phyloP scores from a whole-genome alignment of 1,139 yeast genomes.

The Zhuliangozyma parablackwelliae region DNA sequence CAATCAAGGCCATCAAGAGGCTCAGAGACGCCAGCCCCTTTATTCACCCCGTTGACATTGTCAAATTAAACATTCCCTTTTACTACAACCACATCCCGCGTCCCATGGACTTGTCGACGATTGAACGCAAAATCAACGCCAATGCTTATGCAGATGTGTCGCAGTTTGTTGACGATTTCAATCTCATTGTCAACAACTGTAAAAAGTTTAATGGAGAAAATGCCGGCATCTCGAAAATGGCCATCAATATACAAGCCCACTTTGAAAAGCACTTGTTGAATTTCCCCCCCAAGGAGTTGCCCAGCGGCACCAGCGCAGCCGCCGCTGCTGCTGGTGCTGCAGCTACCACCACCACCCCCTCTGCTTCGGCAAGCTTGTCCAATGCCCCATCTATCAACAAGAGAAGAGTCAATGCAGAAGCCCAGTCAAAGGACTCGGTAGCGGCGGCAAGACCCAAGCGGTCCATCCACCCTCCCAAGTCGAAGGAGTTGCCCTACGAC shows the following conservation, averaged over 20 bases:
- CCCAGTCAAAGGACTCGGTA: constrained; percentile 31
- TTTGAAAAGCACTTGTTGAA: constrained; percentile 91
- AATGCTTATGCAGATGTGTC: constrained; percentile 70
- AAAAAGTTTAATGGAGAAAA: constrained; percentile 79
- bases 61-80: constrained; percentile 84
- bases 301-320: constrained; percentile 47
- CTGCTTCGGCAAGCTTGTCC: constrained; percentile 43
- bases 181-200: constrained; percentile 81
- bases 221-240: constrained; percentile 87
- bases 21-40: constrained; percentile 93
- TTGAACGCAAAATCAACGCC: constrained; percentile 63
- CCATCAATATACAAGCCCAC: constrained; percentile 79
- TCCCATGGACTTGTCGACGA: constrained; percentile 94
- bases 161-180: constrained; percentile 74
- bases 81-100: constrained; percentile 77
- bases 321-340: constrained; percentile 28
- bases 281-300: constrained; percentile 77
- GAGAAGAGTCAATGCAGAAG: constrained; percentile 36
- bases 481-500: constrained; percentile 90
- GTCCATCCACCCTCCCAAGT: constrained; percentile 93
- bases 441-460: constrained; percentile 78
- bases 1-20: constrained; percentile 78
- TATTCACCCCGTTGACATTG: constrained; percentile 81
- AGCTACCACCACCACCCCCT: constrained; percentile 10
- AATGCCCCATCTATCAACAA: constrained; percentile 24